Conservation (phyloP, 1,284 basidiomycete genomes). For the Sparassis latifolia region DNA sequence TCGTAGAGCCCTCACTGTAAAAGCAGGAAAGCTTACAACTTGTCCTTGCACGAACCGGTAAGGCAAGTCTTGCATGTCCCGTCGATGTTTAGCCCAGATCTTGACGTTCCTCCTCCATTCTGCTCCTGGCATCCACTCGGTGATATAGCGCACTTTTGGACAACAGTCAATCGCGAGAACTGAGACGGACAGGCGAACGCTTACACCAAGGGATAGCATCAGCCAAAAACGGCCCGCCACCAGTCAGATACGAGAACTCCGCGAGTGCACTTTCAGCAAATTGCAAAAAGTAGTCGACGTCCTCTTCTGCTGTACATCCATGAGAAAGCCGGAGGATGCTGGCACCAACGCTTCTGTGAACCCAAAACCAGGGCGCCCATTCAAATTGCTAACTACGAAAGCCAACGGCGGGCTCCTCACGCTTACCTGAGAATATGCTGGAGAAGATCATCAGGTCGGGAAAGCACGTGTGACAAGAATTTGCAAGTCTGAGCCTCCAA, state of each 20-base stretch:
- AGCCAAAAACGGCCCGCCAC: conserved; percentile 23
- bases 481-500: conserved; percentile 48
- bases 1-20: not conserved
- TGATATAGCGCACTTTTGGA: conserved; percentile 20
- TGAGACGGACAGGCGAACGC: not conserved
- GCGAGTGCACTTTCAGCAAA: conserved; percentile 23
- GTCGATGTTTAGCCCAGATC: conserved; percentile 14
- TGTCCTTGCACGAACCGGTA: conserved; percentile 20
- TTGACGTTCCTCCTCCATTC: conserved; percentile 19
- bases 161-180: not conserved
- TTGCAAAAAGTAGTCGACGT: conserved; percentile 21
- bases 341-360: conserved; percentile 20
- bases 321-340: conserved; percentile 25
- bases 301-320: conserved; percentile 20
- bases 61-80: conserved; percentile 20
- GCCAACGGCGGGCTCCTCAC: not conserved
- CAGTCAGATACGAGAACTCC: conserved; percentile 18
- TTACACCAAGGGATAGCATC: conserved; percentile 22
- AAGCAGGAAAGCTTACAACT: conserved; percentile 11
- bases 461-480: conserved; percentile 49
- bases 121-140: conserved; percentile 25
- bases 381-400: not conserved
- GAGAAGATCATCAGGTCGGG: conserved; percentile 45
- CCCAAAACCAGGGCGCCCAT: not conserved
- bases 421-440: conserved; percentile 55